phyloP scores from a whole-genome alignment of 140 eudicot species.

The Ambrosia hybrid region DNA sequence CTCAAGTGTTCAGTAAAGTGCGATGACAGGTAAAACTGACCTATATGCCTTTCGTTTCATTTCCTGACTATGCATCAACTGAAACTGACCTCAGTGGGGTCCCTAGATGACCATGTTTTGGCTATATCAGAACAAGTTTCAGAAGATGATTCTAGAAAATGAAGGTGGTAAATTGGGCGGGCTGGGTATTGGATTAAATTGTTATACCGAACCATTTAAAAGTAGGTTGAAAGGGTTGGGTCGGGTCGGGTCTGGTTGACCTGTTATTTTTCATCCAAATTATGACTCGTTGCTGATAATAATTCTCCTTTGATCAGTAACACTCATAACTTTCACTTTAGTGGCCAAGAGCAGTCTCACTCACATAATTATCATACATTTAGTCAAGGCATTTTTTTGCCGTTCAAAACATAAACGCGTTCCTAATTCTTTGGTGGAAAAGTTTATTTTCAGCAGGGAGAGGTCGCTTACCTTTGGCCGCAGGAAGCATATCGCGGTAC shows the following conservation, averaged over 20 bases:
- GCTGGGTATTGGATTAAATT: not conserved
- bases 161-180: not conserved
- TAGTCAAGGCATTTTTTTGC: too few species aligned
- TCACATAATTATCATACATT: too few species aligned
- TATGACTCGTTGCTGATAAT: too few species aligned
- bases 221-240: not conserved
- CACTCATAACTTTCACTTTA: too few species aligned
- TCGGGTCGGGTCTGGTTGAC: not conserved
- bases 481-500: too few species aligned
- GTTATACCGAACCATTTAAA: not conserved
- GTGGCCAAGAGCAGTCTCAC: too few species aligned
- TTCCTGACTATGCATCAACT: constrained; percentile 26
- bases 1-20: not conserved
- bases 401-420: too few species aligned
- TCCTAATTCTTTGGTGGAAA: too few species aligned
- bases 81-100: constrained; percentile 15
- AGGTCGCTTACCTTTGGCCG: too few species aligned
- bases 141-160: constrained; percentile 14
- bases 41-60: constrained; percentile 6
- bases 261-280: too few species aligned
- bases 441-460: too few species aligned
- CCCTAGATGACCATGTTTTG: constrained; percentile 5
- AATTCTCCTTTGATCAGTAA: too few species aligned
- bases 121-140: not conserved
- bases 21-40: constrained; percentile 16